These are phyloP conservation scores for Rhizopogon rudus DNA, from an alignment of 768 basidiomycete genomes.

Conservation along the genomic window DNA sequence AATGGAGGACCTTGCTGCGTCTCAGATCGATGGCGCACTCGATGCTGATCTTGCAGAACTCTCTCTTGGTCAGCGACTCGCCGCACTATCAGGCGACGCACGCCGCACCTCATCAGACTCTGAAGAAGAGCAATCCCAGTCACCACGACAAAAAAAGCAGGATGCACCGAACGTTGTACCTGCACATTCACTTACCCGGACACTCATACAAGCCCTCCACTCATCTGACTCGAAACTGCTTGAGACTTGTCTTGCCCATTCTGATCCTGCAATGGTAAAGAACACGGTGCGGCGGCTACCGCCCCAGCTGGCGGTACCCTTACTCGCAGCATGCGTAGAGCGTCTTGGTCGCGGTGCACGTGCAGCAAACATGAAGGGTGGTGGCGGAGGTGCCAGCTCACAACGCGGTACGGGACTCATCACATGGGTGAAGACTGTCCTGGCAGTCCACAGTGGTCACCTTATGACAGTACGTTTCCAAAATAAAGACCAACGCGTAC, in stretches of 20 bases:
- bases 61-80: slow-evolving; percentile 85
- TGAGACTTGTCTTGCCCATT: slow-evolving; percentile 83
- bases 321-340: slow-evolving; percentile 87
- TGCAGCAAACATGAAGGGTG: slow-evolving; percentile 68
- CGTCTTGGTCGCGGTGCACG: slow-evolving; percentile 73
- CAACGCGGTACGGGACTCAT: slow-evolving; percentile 69
- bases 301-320: slow-evolving; percentile 77
- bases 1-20: slow-evolving; percentile 44
- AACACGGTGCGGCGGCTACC: slow-evolving; percentile 87
- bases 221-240: slow-evolving; percentile 86
- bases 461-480: slow-evolving; percentile 82
- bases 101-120: slow-evolving; percentile 36
- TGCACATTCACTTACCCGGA: slow-evolving; percentile 85
- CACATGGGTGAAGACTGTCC: slow-evolving; percentile 75
- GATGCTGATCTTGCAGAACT: slow-evolving; percentile 87
- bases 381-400: slow-evolving; percentile 74
- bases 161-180: slow-evolving; percentile 47
- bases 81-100: slow-evolving; percentile 54
- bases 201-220: slow-evolving; percentile 93
- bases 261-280: slow-evolving; percentile 73
- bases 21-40: slow-evolving; percentile 60
- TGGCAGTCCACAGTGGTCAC: slow-evolving; percentile 84
- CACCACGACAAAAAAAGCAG: slow-evolving; percentile 12
- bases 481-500: background rate
- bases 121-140: slow-evolving; percentile 37